phyloP scores from a whole-genome alignment of 495 filamentous ascomycete species.

The Poronia punctata region DNA sequence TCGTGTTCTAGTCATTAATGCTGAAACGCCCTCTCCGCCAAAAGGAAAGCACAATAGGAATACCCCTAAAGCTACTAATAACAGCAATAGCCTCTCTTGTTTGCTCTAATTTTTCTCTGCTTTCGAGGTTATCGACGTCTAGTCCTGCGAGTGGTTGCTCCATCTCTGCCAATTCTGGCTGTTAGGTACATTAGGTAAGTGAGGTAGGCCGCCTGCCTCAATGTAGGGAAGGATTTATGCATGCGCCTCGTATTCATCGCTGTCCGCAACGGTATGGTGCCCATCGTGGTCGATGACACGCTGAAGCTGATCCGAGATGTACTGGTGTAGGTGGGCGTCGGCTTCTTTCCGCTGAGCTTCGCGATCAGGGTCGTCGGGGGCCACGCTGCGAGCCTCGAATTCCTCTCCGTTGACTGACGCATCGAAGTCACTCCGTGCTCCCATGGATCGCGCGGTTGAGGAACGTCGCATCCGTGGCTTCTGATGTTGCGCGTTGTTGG shows the following conservation, averaged over 20 bases:
- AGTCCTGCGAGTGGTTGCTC: too few relatives aligned
- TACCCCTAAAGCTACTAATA: too few relatives aligned
- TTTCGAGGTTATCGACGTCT: too few relatives aligned
- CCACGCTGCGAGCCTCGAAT: constrained; percentile 25
- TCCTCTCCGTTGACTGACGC: constrained; percentile 32
- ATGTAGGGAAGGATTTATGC: too few relatives aligned
- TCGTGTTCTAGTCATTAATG: too few relatives aligned
- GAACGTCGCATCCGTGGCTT: constrained; percentile 63
- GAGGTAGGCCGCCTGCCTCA: too few relatives aligned
- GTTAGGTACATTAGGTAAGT: too few relatives aligned
- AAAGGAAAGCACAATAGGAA: too few relatives aligned
- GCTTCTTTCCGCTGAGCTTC: constrained; percentile 42
- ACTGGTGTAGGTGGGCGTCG: constrained; percentile 60
- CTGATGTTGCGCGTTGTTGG: constrained; percentile 28
- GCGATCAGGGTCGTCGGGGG: constrained; percentile 28
- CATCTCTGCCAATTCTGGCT: too few relatives aligned
- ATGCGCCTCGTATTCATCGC: constrained; percentile 47
- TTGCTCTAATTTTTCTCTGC: too few relatives aligned
- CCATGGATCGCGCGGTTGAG: constrained; percentile 79
- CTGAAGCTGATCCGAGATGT: constrained; percentile 64
- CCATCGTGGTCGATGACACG: constrained; percentile 42
- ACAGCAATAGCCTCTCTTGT: too few relatives aligned
- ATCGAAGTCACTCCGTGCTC: constrained; percentile 74
- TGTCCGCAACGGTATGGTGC: constrained; percentile 26
- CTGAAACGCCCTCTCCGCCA: too few relatives aligned